Percentiles rank a stretch among this genome's conserved stretches.
Conservation (phyloP, 208 protist genomes). For the Herpetomonas muscarum region DNA sequence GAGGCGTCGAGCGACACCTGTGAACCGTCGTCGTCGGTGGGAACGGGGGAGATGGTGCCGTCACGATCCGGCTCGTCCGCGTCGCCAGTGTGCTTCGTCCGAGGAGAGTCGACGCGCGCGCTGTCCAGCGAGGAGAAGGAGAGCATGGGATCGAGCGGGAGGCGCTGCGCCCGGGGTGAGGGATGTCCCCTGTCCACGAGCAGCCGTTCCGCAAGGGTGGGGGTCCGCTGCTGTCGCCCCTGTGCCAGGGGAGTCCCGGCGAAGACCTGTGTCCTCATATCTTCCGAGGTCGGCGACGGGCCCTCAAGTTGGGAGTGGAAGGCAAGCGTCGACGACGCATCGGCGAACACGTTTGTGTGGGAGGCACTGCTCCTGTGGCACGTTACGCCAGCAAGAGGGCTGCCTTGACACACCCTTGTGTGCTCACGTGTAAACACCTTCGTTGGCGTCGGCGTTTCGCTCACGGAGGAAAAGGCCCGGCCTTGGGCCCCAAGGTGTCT, state of each 20-base stretch:
- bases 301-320: neutral
- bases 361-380: too few relatives aligned
- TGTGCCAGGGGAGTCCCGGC: neutral
- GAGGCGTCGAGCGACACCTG: neutral
- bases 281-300: neutral
- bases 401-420: too few relatives aligned
- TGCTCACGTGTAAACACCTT: too few relatives aligned
- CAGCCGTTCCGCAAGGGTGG: neutral
- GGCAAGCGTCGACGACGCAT: neutral
- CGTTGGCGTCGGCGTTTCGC: neutral
- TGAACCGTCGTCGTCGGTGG: neutral
- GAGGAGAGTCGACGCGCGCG: too few relatives aligned
- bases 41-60: constrained; percentile 1
- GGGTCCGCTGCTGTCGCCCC: neutral
- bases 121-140: too few relatives aligned
- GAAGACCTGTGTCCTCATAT: neutral
- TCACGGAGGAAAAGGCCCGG: neutral
- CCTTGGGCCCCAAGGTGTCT: neutral
- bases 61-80: too few relatives aligned
- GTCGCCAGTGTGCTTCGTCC: too few relatives aligned
- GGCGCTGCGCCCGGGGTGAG: too few relatives aligned
- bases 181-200: too few relatives aligned
- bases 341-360: neutral
- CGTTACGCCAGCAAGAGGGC: too few relatives aligned
- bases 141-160: too few relatives aligned